These are phyloP conservation scores for Lentinula sp. DNA, from an alignment of 768 basidiomycete species.

Conservation along the genomic window DNA sequence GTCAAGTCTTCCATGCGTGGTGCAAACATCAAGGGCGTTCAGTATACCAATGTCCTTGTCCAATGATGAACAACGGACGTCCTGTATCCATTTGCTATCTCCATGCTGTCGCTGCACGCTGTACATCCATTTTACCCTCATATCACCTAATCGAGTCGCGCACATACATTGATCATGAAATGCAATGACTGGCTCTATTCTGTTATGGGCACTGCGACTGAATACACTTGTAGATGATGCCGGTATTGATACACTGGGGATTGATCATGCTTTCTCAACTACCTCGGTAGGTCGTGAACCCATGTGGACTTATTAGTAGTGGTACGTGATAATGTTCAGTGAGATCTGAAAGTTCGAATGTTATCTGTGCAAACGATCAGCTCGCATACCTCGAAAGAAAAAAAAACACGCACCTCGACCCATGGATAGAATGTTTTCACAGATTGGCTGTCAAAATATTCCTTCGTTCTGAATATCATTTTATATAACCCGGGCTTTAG, in stretches of 20 bases:
- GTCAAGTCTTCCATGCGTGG: slow-evolving; percentile 89
- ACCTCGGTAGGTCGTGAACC: slow-evolving; percentile 91
- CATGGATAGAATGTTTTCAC: slow-evolving; percentile 82
- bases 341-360: slow-evolving; percentile 67
- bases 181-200: not conserved
- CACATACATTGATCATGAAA: slow-evolving; percentile 16
- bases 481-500: slow-evolving; percentile 70
- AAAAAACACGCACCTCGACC: slow-evolving; percentile 61
- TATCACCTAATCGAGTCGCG: not conserved
- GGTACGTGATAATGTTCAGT: slow-evolving; percentile 89
- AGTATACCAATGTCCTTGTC: slow-evolving; percentile 70
- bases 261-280: slow-evolving; percentile 37
- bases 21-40: slow-evolving; percentile 65
- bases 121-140: not conserved
- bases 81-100: slow-evolving; percentile 9
- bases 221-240: slow-evolving; percentile 5
- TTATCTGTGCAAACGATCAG: slow-evolving; percentile 44
- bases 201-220: not conserved
- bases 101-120: not conserved
- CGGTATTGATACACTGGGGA: not conserved
- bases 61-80: slow-evolving; percentile 18
- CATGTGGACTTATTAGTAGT: slow-evolving; percentile 85
- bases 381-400: not conserved
- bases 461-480: slow-evolving; percentile 76
- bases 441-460: slow-evolving; percentile 65